Base-by-base conservation (phyloP, 768 basidiomycete species). In the Pisolithus sp. region DNA sequence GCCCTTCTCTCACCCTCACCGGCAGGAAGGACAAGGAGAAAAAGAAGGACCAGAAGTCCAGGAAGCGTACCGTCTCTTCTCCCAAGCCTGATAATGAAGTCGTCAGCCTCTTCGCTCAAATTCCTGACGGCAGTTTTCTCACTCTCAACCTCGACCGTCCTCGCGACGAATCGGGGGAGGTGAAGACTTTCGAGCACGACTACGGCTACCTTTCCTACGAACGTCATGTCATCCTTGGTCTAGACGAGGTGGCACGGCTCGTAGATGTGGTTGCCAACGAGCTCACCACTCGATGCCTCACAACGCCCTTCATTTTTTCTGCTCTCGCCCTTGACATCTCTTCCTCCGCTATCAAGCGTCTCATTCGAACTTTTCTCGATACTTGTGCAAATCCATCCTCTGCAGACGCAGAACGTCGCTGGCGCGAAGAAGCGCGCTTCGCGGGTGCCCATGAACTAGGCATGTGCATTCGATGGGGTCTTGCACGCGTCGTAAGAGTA, bases 401-500 rank as follows among this genome's bases (percentile, higher is more conserved):
- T 10, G 2, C 38, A 26, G 72, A 72, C 12, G 79, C 76, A 7
- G 83, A 86, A 44, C 60, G 59, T 23, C 74, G 75, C 48, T 90
- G 85, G 83, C 75, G 79, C 40, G 85, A 92, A 58, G 93, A 97
- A 63, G 85, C 92, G 2, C 72, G 73, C 31, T 89, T 95, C 61
- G 89, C 92, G 0, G 84, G 82, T 5, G 85, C 90, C 10, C 85
- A 94, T 54, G 90, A 96, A 61, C 73, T 98, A 13, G 93, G 86
- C 5, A 93, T 94, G 85, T 81, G 86, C 60, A 74, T 98, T 30
- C 83, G 94, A 21, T 99, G 96, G 96, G 91, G 85, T 30, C 77
- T 98, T 5, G 87, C 84, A 3, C 73, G 93, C 23, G 80, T 91
- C 43, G 78, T 90, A 34, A 70, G 91, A 44, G 77, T 87, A 4